Conservation (phyloP, 371 early-diverging fungal species). For the Thermomucor indicae-seudaticae region DNA sequence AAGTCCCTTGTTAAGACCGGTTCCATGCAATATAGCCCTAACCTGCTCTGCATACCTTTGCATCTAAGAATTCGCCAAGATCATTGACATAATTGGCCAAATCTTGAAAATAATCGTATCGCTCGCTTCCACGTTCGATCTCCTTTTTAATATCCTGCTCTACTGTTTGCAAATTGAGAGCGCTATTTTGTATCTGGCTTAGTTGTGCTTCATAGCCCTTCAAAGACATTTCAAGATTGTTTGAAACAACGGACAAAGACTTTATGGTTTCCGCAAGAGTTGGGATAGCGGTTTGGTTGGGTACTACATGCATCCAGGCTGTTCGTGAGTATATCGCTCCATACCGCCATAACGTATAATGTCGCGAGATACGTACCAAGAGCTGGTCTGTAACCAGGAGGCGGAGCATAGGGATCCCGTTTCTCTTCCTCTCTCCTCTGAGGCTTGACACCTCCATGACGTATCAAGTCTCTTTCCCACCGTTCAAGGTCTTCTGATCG, state of each 20-base stretch:
- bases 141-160: constrained; percentile 40
- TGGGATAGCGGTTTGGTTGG: constrained; percentile 45
- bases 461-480: constrained; percentile 69
- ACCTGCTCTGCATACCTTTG: constrained; percentile 38
- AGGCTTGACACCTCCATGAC: constrained; percentile 49
- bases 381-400: constrained; percentile 30
- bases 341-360: too few species aligned
- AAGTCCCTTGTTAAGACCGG: neutral
- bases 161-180: constrained; percentile 26
- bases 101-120: constrained; percentile 68
- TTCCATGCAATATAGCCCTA: neutral
- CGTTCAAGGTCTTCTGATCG: constrained; percentile 55
- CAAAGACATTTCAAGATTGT: constrained; percentile 27
- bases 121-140: constrained; percentile 40
- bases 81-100: constrained; percentile 56
- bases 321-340: too few species aligned
- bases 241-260: constrained; percentile 28
- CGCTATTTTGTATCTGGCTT: constrained; percentile 38
- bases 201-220: constrained; percentile 44
- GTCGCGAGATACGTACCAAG: too few species aligned
- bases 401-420: constrained; percentile 13
- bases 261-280: constrained; percentile 42
- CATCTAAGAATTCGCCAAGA: constrained; percentile 68
- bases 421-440: constrained; percentile 18
- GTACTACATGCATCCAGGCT: constrained; percentile 45